Conservation (phyloP, 2,329 filamentous ascomycete genomes). For the Fusarium chuoi region DNA sequence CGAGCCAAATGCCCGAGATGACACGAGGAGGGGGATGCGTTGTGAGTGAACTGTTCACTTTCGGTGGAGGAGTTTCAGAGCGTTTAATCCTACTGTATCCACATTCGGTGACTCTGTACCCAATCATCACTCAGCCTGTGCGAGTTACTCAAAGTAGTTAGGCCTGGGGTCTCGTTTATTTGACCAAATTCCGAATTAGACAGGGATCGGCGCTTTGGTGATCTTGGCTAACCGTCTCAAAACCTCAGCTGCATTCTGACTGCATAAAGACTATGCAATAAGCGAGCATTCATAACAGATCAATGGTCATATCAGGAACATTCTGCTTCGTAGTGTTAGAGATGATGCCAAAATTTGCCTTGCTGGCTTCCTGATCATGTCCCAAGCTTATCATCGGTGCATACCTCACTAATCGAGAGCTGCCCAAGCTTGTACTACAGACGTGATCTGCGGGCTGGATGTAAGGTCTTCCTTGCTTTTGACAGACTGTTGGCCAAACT, state of each 20-base stretch:
- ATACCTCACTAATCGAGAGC: background rate
- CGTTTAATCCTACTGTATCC: background rate
- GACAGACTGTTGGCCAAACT: background rate
- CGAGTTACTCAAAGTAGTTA: constrained; percentile 27
- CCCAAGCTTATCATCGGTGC: background rate
- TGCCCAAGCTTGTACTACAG: background rate
- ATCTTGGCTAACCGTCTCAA: background rate
- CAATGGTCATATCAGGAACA: fast-evolving
- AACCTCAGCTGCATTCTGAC: background rate
- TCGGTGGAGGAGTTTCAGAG: background rate
- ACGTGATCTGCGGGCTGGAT: background rate
- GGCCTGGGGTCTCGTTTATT: background rate
- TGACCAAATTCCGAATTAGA: background rate
- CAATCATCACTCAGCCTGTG: constrained; percentile 15
- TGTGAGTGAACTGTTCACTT: constrained; percentile 1
- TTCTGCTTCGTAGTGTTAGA: fast-evolving
- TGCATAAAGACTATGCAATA: background rate
- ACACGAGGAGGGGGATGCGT: background rate
- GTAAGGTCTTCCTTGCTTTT: background rate
- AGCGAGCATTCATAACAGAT: background rate
- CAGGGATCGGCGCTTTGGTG: background rate
- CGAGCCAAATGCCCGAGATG: background rate
- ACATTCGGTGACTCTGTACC: background rate
- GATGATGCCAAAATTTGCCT: background rate
- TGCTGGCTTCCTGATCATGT: background rate